Conservation (phyloP, 495 filamentous ascomycete genomes). For the Penicillium desertorum region DNA sequence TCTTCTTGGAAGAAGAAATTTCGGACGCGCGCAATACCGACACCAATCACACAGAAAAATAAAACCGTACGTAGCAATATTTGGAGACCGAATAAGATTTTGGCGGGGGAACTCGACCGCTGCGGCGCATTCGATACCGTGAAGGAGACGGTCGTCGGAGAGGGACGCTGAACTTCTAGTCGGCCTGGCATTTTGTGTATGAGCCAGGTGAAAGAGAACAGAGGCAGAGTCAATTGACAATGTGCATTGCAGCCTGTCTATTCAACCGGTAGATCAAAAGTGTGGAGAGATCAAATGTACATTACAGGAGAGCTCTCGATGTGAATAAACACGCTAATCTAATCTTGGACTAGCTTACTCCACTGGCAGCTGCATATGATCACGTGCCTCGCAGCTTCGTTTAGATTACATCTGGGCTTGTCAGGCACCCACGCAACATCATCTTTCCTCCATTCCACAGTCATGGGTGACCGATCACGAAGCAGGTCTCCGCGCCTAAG, state of each 20-base stretch:
- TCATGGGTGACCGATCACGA: conserved; percentile 38
- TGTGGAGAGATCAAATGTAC: conserved; percentile 4
- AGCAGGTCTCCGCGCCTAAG: conserved; percentile 39
- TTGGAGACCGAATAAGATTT: conserved; percentile 50
- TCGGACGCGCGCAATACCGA: conserved; percentile 42
- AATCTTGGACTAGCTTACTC: conserved; percentile 10
- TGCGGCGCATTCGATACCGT: conserved; percentile 72
- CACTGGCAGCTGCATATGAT: conserved; percentile 19
- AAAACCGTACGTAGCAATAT: conserved; percentile 50
- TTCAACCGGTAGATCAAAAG: background rate
- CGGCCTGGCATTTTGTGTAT: conserved; percentile 41
- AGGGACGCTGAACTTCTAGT: conserved; percentile 70
- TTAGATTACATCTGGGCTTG: conserved; percentile 17
- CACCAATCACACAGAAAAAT: conserved; percentile 41
- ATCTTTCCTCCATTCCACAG: conserved; percentile 23
- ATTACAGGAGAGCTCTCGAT: conserved; percentile 13
- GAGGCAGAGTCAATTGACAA: background rate
- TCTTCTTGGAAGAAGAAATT: conserved; percentile 27
- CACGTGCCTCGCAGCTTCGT: conserved; percentile 28
- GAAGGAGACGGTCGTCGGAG: conserved; percentile 82
- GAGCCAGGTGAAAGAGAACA: background rate
- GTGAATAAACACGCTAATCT: conserved; percentile 25
- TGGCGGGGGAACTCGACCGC: conserved; percentile 56
- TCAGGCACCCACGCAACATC: conserved; percentile 21
- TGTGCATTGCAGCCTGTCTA: background rate